phyloP scores from a whole-genome alignment of 2,329 filamentous ascomycete genomes.

The Pestalotiopsis sp. region DNA sequence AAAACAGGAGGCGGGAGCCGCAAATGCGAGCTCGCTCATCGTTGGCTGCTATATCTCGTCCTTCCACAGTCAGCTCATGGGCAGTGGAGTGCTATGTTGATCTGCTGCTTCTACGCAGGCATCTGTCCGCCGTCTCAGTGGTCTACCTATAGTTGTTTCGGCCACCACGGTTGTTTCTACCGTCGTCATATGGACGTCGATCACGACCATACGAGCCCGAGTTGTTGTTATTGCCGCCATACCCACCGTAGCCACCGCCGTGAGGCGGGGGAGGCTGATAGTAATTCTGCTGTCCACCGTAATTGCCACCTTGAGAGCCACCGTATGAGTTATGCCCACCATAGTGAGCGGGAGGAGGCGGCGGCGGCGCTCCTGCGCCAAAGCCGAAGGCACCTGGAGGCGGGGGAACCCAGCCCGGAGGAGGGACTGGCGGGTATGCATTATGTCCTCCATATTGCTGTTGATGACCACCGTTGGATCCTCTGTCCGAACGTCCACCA shows the following conservation, averaged over 20 bases:
- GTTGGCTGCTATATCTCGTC: background rate
- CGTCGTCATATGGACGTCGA: constrained; percentile 23
- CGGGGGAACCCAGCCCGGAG: constrained; percentile 36
- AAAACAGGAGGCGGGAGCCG: constrained; percentile 6
- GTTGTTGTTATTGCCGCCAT: constrained; percentile 27
- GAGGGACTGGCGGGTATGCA: constrained; percentile 24
- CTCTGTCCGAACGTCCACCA: constrained; percentile 19
- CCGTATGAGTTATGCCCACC: constrained; percentile 23
- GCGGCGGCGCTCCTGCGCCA: constrained; percentile 37
- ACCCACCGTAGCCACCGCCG: constrained; percentile 17
- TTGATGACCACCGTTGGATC: constrained; percentile 43
- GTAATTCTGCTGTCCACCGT: constrained; percentile 25
- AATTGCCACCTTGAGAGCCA: constrained; percentile 19
- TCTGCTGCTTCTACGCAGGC: background rate
- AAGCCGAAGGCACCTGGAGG: constrained; percentile 38
- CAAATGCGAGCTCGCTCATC: constrained; percentile 1
- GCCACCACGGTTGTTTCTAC: constrained; percentile 14
- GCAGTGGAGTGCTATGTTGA: background rate
- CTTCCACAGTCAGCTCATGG: background rate
- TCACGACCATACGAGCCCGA: constrained; percentile 21
- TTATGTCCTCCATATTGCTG: constrained; percentile 37
- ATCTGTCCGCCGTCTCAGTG: background rate
- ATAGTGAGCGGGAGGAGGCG: constrained; percentile 32
- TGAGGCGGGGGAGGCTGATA: constrained; percentile 21
- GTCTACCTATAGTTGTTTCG: constrained; percentile 20